A percentile compares a stretch with the other conserved stretches of the same genome.
phyloP scores from a whole-genome alignment of 176 grass and related monocot species.

The sorghum (Sorghum bicolor) region DNA sequence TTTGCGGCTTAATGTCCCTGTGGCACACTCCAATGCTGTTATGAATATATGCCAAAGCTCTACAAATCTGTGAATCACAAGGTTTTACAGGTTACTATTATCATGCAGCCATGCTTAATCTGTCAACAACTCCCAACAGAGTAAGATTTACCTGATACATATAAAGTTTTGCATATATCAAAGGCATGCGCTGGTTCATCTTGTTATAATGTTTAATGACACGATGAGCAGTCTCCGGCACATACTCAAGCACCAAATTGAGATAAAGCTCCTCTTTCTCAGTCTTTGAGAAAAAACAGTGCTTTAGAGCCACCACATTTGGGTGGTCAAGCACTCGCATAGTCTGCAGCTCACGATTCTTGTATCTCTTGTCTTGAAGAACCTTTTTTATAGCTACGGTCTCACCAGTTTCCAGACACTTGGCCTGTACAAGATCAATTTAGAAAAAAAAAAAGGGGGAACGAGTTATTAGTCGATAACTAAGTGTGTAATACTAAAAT shows the following conservation, averaged over 20 bases:
- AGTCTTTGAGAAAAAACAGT: constrained; percentile 93
- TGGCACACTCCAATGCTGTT: constrained; percentile 82
- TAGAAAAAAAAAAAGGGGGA: neutral
- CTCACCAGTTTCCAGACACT: constrained; percentile 82
- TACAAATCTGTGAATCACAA: constrained; percentile 71
- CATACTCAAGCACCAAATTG: constrained; percentile 93
- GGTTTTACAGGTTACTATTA: neutral
- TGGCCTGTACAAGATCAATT: constrained; percentile 48
- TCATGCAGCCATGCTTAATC: neutral
- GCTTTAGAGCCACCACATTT: constrained; percentile 76
- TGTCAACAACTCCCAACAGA: neutral
- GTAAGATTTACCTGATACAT: constrained; percentile 76
- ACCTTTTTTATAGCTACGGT: constrained; percentile 95
- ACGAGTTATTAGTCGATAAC: neutral
- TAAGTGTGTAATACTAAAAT: neutral
- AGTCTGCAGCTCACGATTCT: constrained; percentile 83
- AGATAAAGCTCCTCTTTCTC: constrained; percentile 92
- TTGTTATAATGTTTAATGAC: constrained; percentile 85
- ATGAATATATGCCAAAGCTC: constrained; percentile 82
- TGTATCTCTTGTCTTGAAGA: constrained; percentile 92
- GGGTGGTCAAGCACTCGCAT: constrained; percentile 91
- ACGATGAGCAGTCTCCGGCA: constrained; percentile 87
- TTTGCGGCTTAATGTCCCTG: constrained; percentile 96
- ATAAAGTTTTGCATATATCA: constrained; percentile 86
- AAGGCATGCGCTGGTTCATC: constrained; percentile 82